Evolutionary conservation across 139 green algal species (phyloP).

Genomic region (Ettlia oleoabundans): DNA sequence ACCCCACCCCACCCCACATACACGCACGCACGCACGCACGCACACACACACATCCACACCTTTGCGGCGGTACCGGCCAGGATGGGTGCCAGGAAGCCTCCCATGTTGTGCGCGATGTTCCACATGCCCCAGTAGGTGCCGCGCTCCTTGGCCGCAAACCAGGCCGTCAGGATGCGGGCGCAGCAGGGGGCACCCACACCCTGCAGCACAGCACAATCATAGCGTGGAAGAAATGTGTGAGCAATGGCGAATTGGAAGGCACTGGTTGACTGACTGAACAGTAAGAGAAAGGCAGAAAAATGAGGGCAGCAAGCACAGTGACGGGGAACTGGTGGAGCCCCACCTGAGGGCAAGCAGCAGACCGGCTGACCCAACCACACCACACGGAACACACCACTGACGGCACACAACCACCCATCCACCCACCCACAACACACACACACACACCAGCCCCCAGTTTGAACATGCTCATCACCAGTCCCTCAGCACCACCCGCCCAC

Average conservation of each 20-base stretch:
- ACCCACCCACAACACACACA: not conserved
- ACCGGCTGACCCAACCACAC: too few species aligned
- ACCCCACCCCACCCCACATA: too few species aligned
- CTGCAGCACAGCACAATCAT: slow-evolving; percentile 52
- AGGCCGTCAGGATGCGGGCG: slow-evolving; percentile 95
- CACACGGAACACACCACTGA: not conserved
- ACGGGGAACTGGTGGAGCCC: too few species aligned
- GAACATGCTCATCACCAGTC: too few species aligned
- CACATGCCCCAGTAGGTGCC: slow-evolving; percentile 93
- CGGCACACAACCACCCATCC: not conserved
- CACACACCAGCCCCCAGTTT: not conserved
- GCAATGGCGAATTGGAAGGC: too few species aligned
- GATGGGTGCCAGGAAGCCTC: slow-evolving; percentile 92
- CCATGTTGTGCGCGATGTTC: slow-evolving; percentile 97
- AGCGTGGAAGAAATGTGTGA: not conserved
- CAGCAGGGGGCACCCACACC: slow-evolving; percentile 94
- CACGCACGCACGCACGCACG: not conserved
- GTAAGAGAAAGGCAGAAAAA: too few species aligned
- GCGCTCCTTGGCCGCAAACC: slow-evolving; percentile 85
- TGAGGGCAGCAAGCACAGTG: too few species aligned
- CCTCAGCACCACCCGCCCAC: not conserved
- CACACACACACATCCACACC: slow-evolving; percentile 47
- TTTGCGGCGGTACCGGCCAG: slow-evolving; percentile 88
- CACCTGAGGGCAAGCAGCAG: too few species aligned
- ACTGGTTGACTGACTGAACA: too few species aligned